Evolutionary conservation across 2,329 filamentous ascomycete genomes (phyloP), one percentile per base, ranked within the genome.

Genomic region (Mariannaea elegans): DNA sequence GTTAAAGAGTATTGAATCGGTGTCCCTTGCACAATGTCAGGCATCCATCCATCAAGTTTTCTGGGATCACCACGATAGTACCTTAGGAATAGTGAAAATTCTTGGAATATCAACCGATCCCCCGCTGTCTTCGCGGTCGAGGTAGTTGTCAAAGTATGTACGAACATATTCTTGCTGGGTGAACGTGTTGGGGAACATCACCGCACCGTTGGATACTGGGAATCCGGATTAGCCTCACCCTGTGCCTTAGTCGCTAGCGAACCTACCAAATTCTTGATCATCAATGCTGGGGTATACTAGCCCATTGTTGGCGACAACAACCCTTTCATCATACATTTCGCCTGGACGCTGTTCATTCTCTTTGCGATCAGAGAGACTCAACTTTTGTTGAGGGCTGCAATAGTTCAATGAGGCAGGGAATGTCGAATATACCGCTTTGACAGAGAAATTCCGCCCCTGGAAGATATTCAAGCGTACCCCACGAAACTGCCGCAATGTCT

Each of bases 171-270:
- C 65, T 13, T 68, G 65, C 61, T 62, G 59, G 42, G 47, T 56
- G n/a, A 65, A 66, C 2, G 66, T 67, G 38, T 68, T 66, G 4
- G 66, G 66, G n/a, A 53, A 65, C 65, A 67, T 64, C 29, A 58
- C 29, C 2, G 59, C 63, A 16, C 66, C 65, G 36, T 67, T 68
- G 2, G 59, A 65, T 7, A 50, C 63, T 65, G 9, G 24, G 27
- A 23, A 38, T 42, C 14, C 2, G 16, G n/a, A n/a, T 27, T 8
- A 54, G 29, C 18, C 14, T 39, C 31, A 23, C 10, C n/a, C 3
- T 2, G n/a, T 21, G 8, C 14, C 9, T 14, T 12, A n/a, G n/a
- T 27, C 27, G 27, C 8, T 23, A 12, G 10, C 7, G 2, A 9
- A 31, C 47, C 1, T 21, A 60, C 57, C 19, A 18, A 55, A 56